Base-by-base conservation (phyloP, 2,329 filamentous ascomycete species). In the Lithohypha guttulata region DNA sequence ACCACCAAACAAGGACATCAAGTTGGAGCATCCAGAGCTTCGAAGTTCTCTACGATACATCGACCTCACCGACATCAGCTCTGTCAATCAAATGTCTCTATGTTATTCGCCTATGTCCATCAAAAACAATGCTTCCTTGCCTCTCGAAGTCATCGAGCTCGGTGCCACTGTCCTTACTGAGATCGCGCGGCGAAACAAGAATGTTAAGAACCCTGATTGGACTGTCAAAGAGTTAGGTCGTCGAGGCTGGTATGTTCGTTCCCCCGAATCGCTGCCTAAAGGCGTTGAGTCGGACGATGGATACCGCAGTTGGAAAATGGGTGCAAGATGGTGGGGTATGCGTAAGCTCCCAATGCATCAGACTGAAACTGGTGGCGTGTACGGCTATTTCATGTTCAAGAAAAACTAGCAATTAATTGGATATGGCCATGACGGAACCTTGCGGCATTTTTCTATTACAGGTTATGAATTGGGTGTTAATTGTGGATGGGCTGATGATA, bases 251-350 rank as follows among this genome's bases (percentile, higher is more conserved):
- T 86, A 59, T 63, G 78, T 66, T 21, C 59, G 66, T 8, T 61
- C 64, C 39, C 63, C 61, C 3, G 47, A 53, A 3, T 58, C 46
- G 51, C 65, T 45, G 56, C 59, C 39, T 57, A 63, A 40, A n/a
- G 36, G 44, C 10, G 34, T 40, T 7, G 29, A 44, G 26, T 35
- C 31, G 41, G 75, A 81, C 54, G 71, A 78, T 49, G 76, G 76
- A 2, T 59, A 64, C 32, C 66, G 78, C 21, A 63, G 65, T 52
- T 91, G 84, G 84, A 91, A 91, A 66, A 81, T 85, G 79, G 84
- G 84, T 21, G 83, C 83, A 34, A 74, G 76, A 51, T 83, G 77
- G 63, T 89, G 84, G 84, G 84, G 84, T 25, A 86, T 86, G 77
- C 72, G 81, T 46, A 91, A 76, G 56, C 59, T 73, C 18, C 70